Conservation (phyloP, 225 moss, liverwort and hornwort species). For the Pleurozium schreberi region DNA sequence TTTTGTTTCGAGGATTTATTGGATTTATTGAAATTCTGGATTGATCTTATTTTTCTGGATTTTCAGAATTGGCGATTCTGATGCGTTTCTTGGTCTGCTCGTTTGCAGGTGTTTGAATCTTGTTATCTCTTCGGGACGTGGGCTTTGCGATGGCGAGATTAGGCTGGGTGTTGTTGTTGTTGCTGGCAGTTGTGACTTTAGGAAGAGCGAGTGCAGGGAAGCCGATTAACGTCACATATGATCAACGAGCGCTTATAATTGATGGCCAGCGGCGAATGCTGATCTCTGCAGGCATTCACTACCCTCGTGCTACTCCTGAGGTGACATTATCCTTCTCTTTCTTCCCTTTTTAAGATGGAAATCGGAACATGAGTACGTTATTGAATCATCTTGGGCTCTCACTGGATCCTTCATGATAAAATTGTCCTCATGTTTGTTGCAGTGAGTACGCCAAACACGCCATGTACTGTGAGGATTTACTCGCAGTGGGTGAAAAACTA, state of each 20-base stretch:
- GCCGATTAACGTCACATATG: constrained; percentile 70
- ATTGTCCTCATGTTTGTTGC: not conserved
- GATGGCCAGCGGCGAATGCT: constrained; percentile 88
- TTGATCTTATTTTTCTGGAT: not conserved
- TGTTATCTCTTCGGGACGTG: not conserved
- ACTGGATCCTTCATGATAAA: not conserved
- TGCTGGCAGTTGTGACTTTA: not conserved
- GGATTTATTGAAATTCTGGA: not conserved
- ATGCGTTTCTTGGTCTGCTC: not conserved
- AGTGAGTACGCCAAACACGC: not conserved
- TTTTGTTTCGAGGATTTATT: not conserved
- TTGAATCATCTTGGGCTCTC: not conserved
- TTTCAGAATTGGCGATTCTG: not conserved
- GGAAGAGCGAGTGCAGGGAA: constrained; percentile 7
- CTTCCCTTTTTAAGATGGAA: not conserved
- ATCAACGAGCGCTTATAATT: constrained; percentile 73
- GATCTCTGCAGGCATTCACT: constrained; percentile 88
- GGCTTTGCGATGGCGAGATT: constrained; percentile 14
- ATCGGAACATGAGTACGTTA: not conserved
- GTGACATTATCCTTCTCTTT: constrained; percentile 8
- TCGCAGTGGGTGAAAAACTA: not conserved
- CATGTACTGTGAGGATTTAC: not conserved
- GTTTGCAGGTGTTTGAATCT: not conserved
- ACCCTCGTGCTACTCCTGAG: constrained; percentile 87
- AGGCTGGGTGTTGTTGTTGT: not conserved